A percentile compares a stretch with the other conserved stretches of the same genome.
These are phyloP conservation scores for Annulohypoxylon moriforme DNA, from an alignment of 495 filamentous ascomycete species.

Conservation along the genomic window DNA sequence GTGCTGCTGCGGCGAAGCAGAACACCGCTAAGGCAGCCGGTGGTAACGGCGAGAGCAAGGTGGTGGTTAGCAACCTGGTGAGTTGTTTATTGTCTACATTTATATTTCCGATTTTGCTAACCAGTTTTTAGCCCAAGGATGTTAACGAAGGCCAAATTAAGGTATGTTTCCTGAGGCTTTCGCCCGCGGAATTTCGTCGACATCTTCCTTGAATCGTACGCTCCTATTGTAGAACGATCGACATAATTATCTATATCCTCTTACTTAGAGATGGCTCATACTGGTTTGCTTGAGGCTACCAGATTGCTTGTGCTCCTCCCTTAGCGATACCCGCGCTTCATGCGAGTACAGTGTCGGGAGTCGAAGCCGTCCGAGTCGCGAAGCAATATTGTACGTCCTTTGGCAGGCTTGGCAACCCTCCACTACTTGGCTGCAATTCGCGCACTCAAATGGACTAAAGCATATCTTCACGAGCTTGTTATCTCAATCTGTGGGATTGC, in stretches of 20 bases:
- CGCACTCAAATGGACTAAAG: constrained; percentile 33
- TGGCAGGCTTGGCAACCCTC: constrained; percentile 67
- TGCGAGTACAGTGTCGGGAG: constrained; percentile 52
- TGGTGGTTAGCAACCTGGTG: constrained; percentile 98
- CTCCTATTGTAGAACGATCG: constrained; percentile 53
- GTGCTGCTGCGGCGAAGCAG: constrained; percentile 68
- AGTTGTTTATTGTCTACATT: constrained; percentile 51
- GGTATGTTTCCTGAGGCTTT: constrained; percentile 89
- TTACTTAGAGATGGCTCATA: constrained; percentile 51
- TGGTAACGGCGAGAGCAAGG: constrained; percentile 82
- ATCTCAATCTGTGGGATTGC: constrained; percentile 49
- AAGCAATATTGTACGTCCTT: constrained; percentile 51
- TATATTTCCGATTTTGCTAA: constrained; percentile 60
- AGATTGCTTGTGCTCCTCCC: constrained; percentile 55
- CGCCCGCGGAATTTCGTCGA: constrained; percentile 67
- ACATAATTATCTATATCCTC: constrained; percentile 54
- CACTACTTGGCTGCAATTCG: constrained; percentile 39
- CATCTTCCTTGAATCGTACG: constrained; percentile 55
- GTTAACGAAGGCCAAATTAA: constrained; percentile 95
- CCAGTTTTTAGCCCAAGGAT: constrained; percentile 79
- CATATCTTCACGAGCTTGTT: constrained; percentile 30
- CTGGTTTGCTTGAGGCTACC: constrained; percentile 45
- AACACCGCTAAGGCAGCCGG: constrained; percentile 68
- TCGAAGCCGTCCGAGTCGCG: constrained; percentile 63
- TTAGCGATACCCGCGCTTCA: constrained; percentile 39